Percentiles rank a stretch among this genome's conserved stretches.
phyloP scores from a whole-genome alignment of 2,329 filamentous ascomycete species.

The Sodiomyces alkalinus region DNA sequence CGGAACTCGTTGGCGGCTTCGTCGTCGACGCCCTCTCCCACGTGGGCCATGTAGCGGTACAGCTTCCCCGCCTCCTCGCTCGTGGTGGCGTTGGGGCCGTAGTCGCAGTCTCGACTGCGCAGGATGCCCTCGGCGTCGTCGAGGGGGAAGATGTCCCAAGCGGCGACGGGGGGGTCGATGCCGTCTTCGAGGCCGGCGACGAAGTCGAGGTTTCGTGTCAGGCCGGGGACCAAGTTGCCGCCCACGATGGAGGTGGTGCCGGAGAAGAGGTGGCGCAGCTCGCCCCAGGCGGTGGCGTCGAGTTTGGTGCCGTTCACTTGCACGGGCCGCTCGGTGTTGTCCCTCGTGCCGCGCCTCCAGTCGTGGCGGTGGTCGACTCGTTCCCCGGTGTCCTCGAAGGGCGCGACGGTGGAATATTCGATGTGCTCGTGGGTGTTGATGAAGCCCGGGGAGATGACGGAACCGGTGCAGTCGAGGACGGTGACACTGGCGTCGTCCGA shows the following conservation, averaged over 20 bases:
- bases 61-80: conserved; percentile 4
- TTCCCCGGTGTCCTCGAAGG: conserved; percentile 11
- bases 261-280: conserved; percentile 15
- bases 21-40: conserved; percentile 13
- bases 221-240: conserved; percentile 12
- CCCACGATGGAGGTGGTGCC: conserved; percentile 15
- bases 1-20: conserved; percentile 14
- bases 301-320: conserved; percentile 10
- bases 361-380: conserved; percentile 13
- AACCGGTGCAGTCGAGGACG: conserved; percentile 10
- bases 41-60: conserved; percentile 12
- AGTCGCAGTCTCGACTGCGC: conserved; percentile 13
- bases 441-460: conserved; percentile 15
- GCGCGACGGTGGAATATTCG: conserved; percentile 11
- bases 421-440: conserved; percentile 17
- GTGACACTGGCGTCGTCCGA: conserved; percentile 5
- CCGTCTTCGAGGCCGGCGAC: conserved; percentile 10
- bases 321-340: conserved; percentile 8
- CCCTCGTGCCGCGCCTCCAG: conserved; percentile 13
- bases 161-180: conserved; percentile 5
- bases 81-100: conserved; percentile 9
- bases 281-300: conserved; percentile 12
- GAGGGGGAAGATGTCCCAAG: conserved; percentile 13
- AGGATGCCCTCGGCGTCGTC: conserved; percentile 10
- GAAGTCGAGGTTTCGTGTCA: conserved; percentile 15